phyloP scores from a whole-genome alignment of 2,329 filamentous ascomycete genomes.

The Thielaviopsis ethacetica region DNA sequence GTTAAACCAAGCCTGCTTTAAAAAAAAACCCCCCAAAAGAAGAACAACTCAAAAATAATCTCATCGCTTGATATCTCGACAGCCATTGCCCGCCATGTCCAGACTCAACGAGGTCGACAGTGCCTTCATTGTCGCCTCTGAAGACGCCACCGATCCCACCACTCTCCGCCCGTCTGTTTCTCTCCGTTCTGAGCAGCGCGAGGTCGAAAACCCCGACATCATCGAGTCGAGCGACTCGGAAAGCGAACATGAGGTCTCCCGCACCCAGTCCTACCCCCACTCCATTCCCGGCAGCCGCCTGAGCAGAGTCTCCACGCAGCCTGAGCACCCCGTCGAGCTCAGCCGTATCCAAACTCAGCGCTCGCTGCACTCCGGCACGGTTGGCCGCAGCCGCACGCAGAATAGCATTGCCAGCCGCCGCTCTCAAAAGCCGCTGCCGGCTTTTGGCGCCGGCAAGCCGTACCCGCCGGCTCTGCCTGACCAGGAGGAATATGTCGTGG shows the following conservation, averaged over 20 bases:
- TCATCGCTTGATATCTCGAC: no score
- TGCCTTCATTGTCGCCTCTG: conserved; percentile 1
- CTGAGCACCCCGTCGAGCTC: conserved; percentile 52
- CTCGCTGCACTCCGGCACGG: conserved; percentile 55
- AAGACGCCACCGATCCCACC: conserved; percentile 16
- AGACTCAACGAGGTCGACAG: conserved; percentile 15
- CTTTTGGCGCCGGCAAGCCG: conserved; percentile 57
- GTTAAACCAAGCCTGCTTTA: no score
- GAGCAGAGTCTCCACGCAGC: conserved; percentile 45
- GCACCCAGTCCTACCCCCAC: conserved; percentile 18
- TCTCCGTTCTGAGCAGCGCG: conserved; percentile 27
- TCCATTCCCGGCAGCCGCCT: conserved; percentile 24
- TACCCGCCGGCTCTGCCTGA: conserved; percentile 55
- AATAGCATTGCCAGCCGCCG: conserved; percentile 28
- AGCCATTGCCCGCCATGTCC: background rate
- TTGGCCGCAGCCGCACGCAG: conserved; percentile 34
- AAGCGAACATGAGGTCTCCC: conserved; percentile 5
- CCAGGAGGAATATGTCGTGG: conserved; percentile 63
- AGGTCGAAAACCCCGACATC: conserved; percentile 45
- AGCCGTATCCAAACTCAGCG: conserved; percentile 54
- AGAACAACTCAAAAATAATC: no score
- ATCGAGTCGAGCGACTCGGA: conserved; percentile 24
- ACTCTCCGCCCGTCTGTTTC: conserved; percentile 16
- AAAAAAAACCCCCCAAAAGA: no score
- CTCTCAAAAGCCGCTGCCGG: conserved; percentile 43